Base-by-base conservation (phyloP, 2,329 filamentous ascomycete genomes). In the Cladosporium austrohemisphaericum region DNA sequence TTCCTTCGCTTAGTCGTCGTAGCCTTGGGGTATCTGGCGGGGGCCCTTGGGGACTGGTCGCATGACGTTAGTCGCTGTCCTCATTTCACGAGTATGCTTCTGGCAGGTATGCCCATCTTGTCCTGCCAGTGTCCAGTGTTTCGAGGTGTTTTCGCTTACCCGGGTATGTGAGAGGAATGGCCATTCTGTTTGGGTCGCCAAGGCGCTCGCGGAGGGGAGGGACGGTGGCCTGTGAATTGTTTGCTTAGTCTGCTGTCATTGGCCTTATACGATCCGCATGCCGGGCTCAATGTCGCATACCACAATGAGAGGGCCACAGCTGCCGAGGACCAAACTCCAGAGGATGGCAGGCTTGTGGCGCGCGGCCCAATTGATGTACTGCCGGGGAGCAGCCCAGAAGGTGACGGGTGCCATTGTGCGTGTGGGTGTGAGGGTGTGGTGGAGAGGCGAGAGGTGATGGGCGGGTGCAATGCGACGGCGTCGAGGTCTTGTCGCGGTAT, bases 311-410 rank as follows among this genome's bases (percentile, higher is more conserved):
- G 92, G 93, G 9, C 90, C 90, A 49, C 81, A 63, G 56, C 71
- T 74, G 60, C 88, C 92, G 58, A 97, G 74, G 51, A 88, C 66
- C 63, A 88, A 74, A 61, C 88, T 89, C 80, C 83, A 97, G 78
- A 96, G 95, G 74, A 90, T 86, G 52, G 90, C 90, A 44, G 93
- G 93, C 69, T 86, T 87, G 71, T 93, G 85, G 73, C 89, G 85
- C 43, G 87, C 79, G 46, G 90, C 84, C 89, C 91, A 97, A 71
- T 85, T 85, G 64, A 87, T 73, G 82, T 95, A 97, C 62, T 83
- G 83, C 68, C 94, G 65, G 57, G 93, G 93, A 52, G 80, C 78
- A 58, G 82, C 79, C 83, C 86, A 96, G 85, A 98, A 96, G 63
- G 78, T 77, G 61, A 89, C 85, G 49, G 79, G 76, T 55, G 80